Base-by-base conservation (phyloP, 305 asterid genomes). In the Stenogyne calaminthoides region DNA sequence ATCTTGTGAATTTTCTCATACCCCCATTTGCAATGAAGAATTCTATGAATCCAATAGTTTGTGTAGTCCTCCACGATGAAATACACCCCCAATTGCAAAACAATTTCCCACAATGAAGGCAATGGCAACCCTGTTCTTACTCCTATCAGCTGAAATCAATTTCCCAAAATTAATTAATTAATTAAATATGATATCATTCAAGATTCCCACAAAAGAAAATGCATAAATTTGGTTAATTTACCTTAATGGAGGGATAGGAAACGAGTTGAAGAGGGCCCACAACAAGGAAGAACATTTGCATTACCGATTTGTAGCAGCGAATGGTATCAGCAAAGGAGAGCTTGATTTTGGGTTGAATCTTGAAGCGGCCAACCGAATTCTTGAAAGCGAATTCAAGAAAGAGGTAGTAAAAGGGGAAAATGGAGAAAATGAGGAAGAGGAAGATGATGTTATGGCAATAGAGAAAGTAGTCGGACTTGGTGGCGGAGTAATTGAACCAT, bases 1-100 rank as follows among this genome's bases (percentile, higher is more conserved):
- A 94, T 96, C 85, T 81, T 84, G 92, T 94, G 99, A 69, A 94
- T 94, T 56, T 88, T 94, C 82, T 94, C 97, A 62, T 94, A 94
- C 11, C 99, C 97, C 99, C 99, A 94, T 66, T 90, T 88, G 81
- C 88, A 82, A 75, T 94, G 99, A 81, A 94, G 84, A 39, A 88
- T 83, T 60, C 99, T 88, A 73, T 94, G 99, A 81, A 94, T 78
- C 98, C 99, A 94, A 76, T 94, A 94, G 84, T 91, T 94, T 52
- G 90, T 74, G 72, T 94, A 94, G 78, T 94, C 99, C 83, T 94
- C 99, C 59, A 91, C 89, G 4, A 91, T 14, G 79, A 94, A 91
- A 75, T 94, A 94, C 44, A 88, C 93, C 15, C 78, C 84, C 79
- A 94, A 80, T 77, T 94, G 99, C 65, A 82, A 62, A 29, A 74